These are phyloP conservation scores for Colletotrichum zoysiae DNA, from an alignment of 2,329 filamentous ascomycete species.

Conservation along the genomic window DNA sequence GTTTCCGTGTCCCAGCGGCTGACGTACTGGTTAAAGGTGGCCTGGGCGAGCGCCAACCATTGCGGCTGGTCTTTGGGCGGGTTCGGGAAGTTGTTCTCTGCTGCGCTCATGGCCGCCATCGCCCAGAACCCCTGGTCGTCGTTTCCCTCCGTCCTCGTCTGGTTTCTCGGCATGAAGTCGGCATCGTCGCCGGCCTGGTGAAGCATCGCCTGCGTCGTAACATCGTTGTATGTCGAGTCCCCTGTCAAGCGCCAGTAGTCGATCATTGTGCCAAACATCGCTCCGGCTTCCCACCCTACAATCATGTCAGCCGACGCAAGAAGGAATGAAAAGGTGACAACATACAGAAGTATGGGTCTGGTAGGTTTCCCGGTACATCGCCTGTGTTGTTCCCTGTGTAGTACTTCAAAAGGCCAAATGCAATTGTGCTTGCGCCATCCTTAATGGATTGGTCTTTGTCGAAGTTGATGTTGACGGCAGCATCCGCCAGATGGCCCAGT, in stretches of 20 bases:
- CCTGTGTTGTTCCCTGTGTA: constrained; percentile 69
- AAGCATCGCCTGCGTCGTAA: constrained; percentile 69
- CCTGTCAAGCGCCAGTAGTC: constrained; percentile 81
- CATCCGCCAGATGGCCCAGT: constrained; percentile 28
- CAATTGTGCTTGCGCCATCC: constrained; percentile 53
- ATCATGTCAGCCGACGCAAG: constrained; percentile 51
- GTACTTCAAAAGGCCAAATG: constrained; percentile 54
- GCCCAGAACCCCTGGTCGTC: constrained; percentile 89
- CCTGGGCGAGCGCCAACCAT: constrained; percentile 84
- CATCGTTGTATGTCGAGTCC: constrained; percentile 73
- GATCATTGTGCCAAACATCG: constrained; percentile 77
- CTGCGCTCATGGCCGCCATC: constrained; percentile 83
- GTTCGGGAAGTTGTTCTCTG: constrained; percentile 81
- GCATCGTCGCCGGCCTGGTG: constrained; percentile 70
- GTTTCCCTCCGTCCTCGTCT: constrained; percentile 73
- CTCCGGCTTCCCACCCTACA: constrained; percentile 79
- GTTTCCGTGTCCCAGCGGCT: constrained; percentile 74
- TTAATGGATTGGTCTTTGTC: constrained; percentile 51
- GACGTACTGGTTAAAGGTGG: constrained; percentile 84
- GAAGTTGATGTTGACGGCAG: constrained; percentile 33
- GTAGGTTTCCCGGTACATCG: constrained; percentile 69
- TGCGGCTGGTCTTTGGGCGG: constrained; percentile 72
- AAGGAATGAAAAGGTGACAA: constrained; percentile 58
- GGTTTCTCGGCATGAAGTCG: constrained; percentile 77
- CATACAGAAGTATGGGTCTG: constrained; percentile 74